A percentile compares a stretch with the other conserved stretches of the same genome.
These are phyloP conservation scores for Gnomoniopsis sp. DNA, from an alignment of 2,329 filamentous ascomycete genomes.

Conservation along the genomic window DNA sequence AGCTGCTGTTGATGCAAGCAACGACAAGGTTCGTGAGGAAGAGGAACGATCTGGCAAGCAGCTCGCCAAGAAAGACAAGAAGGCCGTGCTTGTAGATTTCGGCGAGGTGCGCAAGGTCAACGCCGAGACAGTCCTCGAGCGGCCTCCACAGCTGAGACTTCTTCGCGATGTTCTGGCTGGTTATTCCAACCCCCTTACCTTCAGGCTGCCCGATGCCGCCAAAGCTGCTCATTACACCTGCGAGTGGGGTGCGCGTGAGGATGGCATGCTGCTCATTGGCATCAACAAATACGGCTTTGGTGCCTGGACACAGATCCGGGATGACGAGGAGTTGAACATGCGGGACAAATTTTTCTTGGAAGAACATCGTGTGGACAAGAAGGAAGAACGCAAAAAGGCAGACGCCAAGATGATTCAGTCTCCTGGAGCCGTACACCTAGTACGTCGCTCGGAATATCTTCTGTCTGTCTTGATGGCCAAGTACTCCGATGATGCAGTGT, in stretches of 20 bases:
- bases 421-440: conserved; percentile 94
- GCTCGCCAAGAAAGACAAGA: conserved; percentile 94
- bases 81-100: conserved; percentile 94
- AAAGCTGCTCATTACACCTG: conserved; percentile 91
- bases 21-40: conserved; percentile 70
- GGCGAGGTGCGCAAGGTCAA: conserved; percentile 92
- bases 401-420: conserved; percentile 83
- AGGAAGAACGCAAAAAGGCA: conserved; percentile 80
- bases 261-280: conserved; percentile 94
- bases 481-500: conserved; percentile 71
- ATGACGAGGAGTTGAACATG: conserved; percentile 83
- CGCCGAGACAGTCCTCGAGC: conserved; percentile 89
- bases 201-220: conserved; percentile 85
- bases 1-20: conserved; percentile 62
- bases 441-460: conserved; percentile 90
- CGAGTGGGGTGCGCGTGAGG: conserved; percentile 87
- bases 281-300: conserved; percentile 94
- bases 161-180: conserved; percentile 71
- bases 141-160: conserved; percentile 83
- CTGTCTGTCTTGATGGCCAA: conserved; percentile 89
- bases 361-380: conserved; percentile 97
- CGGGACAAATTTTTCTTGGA: conserved; percentile 92
- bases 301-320: conserved; percentile 90
- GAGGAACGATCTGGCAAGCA: conserved; percentile 79
- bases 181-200: conserved; percentile 68